Conservation (phyloP, 1,139 yeast genomes). For the Meyerozyma carpophila region DNA sequence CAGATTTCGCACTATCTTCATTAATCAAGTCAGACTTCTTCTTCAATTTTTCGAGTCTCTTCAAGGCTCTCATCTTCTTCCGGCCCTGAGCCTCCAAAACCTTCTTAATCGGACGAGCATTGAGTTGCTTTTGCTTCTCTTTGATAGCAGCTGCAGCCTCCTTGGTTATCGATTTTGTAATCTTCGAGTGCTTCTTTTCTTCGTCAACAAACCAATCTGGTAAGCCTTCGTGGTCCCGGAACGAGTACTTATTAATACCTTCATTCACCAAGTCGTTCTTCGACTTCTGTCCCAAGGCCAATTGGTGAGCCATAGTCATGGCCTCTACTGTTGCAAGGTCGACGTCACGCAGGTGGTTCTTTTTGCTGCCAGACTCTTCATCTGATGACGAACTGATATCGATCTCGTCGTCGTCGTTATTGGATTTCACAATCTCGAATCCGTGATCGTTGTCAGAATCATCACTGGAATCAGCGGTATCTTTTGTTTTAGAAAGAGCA, state of each 20-base stretch:
- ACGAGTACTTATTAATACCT: slow-evolving; percentile 86
- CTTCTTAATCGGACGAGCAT: slow-evolving; percentile 97
- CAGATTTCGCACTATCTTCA: slow-evolving; percentile 83
- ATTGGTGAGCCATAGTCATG: slow-evolving; percentile 95
- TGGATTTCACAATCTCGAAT: slow-evolving; percentile 17
- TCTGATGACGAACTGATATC: slow-evolving; percentile 44
- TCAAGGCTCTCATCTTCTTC: slow-evolving; percentile 89
- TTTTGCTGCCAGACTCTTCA: slow-evolving; percentile 34
- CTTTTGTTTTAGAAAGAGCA: background rate
- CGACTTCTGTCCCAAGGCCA: slow-evolving; percentile 82
- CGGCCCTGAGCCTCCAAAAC: slow-evolving; percentile 96
- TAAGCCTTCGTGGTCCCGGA: slow-evolving; percentile 82
- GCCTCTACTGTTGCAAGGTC: slow-evolving; percentile 93
- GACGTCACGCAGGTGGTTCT: slow-evolving; percentile 54
- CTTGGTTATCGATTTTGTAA: slow-evolving; percentile 87
- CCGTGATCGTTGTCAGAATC: slow-evolving; percentile 11
- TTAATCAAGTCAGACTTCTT: slow-evolving; percentile 91
- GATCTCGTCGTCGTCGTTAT: slow-evolving; percentile 8
- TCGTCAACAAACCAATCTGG: slow-evolving; percentile 97
- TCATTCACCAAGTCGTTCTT: slow-evolving; percentile 84
- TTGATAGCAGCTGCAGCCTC: slow-evolving; percentile 92
- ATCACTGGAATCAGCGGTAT: slow-evolving; percentile 7
- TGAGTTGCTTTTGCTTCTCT: slow-evolving; percentile 83
- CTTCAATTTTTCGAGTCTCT: slow-evolving; percentile 82
- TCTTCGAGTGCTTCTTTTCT: slow-evolving; percentile 79